Base-by-base conservation (phyloP, 2,329 filamentous ascomycete genomes). In the Pseudocercospora pini-densiflorae region DNA sequence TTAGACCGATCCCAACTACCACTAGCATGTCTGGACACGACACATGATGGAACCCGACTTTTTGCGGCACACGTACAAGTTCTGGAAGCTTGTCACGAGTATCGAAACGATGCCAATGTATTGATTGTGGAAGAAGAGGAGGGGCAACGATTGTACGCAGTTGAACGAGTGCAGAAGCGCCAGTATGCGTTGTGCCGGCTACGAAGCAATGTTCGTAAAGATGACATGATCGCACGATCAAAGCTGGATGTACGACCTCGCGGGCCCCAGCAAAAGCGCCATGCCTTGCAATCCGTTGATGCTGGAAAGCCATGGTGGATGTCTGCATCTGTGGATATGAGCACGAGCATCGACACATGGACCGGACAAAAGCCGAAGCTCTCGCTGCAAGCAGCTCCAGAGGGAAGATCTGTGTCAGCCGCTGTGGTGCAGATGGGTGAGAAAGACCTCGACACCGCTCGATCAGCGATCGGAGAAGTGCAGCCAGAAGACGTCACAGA, bases 121-220 rank as follows among this genome's bases (percentile, higher is more conserved):
- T 82, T 92, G 9, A 81, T 92, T 65, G 89, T 88, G 29, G 83
- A 87, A 65, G 82, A 86, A 53, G 86, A 90, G 51, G 80, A 83
- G 27, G 84, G 83, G 67, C 81, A 82, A 63, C 81, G 81, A 40
- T 69, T 87, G 0, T 90, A 88, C 75, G 89, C 85, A 12, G 79
- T 92, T n/a, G 91, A 94, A 79, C 84, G 87, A 24, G 87, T 91
- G 40, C 81, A 83, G 16, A 78, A 80, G 55, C 85, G 85, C 0
- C 81, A 90, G 3, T 94, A 92, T 76, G 86, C 87, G 10, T 76
- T 92, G 27, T 93, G 89, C 77, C 89, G 86, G 72, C 80, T 95
- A 51, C 89, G 87, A 1, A 78, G 81, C 21, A 92, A 90, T 89
- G 83, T 91, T 23, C 85, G 89, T 67, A 75, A 90, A 60, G 82